Conservation (phyloP, 2,329 filamentous ascomycete genomes). For the Trichoderma arundinaceum region DNA sequence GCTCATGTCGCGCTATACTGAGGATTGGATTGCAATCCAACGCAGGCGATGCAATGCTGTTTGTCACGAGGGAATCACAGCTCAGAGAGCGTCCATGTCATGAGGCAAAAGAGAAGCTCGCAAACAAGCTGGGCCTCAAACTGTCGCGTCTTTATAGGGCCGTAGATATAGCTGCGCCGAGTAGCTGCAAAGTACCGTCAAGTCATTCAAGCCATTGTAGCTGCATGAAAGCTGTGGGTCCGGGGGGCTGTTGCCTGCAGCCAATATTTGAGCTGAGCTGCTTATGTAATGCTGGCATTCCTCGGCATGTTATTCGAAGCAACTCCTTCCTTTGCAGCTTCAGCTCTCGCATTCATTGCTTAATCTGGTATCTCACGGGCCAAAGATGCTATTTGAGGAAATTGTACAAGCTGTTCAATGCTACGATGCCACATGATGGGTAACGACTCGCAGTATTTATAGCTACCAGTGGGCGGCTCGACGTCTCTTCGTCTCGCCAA, state of each 20-base stretch:
- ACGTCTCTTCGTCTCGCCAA: too few species aligned
- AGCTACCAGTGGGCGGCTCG: too few species aligned
- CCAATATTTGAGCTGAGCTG: neutral
- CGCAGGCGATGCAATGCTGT: neutral
- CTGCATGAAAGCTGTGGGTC: constrained; percentile 1
- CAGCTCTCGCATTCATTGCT: neutral
- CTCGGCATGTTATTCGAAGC: neutral
- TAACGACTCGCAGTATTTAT: neutral
- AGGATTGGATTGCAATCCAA: too few species aligned
- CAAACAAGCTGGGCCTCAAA: neutral
- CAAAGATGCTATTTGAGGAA: neutral
- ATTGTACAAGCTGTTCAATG: neutral
- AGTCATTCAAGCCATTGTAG: neutral
- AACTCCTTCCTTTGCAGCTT: neutral
- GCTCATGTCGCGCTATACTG: constrained; percentile 27
- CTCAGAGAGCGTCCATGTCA: neutral
- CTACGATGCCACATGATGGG: neutral
- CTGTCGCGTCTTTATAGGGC: constrained; percentile 3
- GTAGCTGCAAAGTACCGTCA: neutral
- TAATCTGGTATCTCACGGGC: neutral
- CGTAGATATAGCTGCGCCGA: neutral
- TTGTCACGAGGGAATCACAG: neutral
- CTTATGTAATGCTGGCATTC: constrained; percentile 2
- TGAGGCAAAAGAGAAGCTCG: neutral
- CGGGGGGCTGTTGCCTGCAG: constrained; percentile 20